A percentile compares a stretch with the other conserved stretches of the same genome.
Evolutionary conservation across 257 asterid genomes (phyloP).

Genomic region (Lycium ferocissimum): DNA sequence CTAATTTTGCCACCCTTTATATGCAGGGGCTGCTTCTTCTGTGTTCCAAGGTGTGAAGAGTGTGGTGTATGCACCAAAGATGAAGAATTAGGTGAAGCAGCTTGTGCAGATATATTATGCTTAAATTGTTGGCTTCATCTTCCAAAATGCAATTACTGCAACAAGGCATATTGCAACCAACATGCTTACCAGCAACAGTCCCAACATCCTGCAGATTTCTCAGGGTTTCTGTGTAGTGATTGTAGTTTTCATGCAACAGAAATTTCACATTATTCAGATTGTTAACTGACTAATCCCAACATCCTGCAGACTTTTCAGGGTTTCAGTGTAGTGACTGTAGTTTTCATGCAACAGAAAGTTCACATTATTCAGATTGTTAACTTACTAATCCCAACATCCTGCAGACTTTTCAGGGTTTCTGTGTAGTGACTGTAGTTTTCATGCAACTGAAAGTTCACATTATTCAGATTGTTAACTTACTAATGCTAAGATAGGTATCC

Average conservation of each 20-base stretch:
- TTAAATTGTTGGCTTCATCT: slow-evolving; percentile 73
- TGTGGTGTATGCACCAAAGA: slow-evolving; percentile 68
- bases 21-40: slow-evolving; percentile 63
- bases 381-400: neutral
- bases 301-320: slow-evolving; percentile 34
- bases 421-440: slow-evolving; percentile 53
- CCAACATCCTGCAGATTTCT: neutral
- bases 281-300: neutral
- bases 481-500: no score
- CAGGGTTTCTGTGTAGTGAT: slow-evolving; percentile 55
- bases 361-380: neutral
- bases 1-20: neutral
- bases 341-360: slow-evolving; percentile 34
- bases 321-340: slow-evolving; percentile 60
- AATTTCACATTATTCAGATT: neutral
- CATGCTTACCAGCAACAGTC: slow-evolving; percentile 55
- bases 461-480: no score
- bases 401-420: slow-evolving; percentile 45
- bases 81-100: slow-evolving; percentile 58
- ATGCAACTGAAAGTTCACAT: slow-evolving; percentile 30
- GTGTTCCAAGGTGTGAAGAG: slow-evolving; percentile 71
- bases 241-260: slow-evolving; percentile 48
- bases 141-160: slow-evolving; percentile 78
- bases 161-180: slow-evolving; percentile 67
- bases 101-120: slow-evolving; percentile 65